Percentiles rank a stretch among this genome's conserved stretches.
Evolutionary conservation across 371 early-diverging fungal genomes (phyloP).

Genomic region (Thermomucor indicae-seudaticae): DNA sequence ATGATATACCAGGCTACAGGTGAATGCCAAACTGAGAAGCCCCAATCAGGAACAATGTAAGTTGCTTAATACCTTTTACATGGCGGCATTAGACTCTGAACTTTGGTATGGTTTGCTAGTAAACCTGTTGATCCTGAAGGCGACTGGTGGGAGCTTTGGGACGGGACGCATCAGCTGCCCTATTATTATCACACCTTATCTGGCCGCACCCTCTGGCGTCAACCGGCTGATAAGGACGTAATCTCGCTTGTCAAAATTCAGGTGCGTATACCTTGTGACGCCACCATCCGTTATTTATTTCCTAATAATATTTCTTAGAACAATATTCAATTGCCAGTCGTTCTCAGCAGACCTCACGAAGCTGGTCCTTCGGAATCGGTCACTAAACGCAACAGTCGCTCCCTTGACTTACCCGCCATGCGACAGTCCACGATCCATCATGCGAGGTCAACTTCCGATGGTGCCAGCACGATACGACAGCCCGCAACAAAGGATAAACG

Average conservation of each 20-base stretch:
- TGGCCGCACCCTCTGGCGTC: conserved; percentile 81
- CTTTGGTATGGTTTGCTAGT: conserved; percentile 2
- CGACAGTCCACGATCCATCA: conserved; percentile 14
- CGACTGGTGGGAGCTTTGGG: conserved; percentile 96
- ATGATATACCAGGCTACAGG: conserved; percentile 10
- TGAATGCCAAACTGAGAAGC: conserved; percentile 14
- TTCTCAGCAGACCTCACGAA: conserved; percentile 1
- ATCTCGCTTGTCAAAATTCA: conserved; percentile 75
- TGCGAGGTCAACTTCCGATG: conserved; percentile 24
- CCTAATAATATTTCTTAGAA: neutral
- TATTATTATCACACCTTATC: conserved; percentile 91
- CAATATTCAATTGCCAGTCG: conserved; percentile 1
- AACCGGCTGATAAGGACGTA: conserved; percentile 70
- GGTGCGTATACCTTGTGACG: neutral
- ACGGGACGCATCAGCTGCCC: conserved; percentile 73
- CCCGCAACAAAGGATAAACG: no score
- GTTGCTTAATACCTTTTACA: neutral
- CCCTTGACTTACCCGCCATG: conserved; percentile 17
- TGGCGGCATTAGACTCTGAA: neutral
- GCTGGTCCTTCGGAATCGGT: conserved; percentile 6
- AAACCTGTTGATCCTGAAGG: conserved; percentile 50
- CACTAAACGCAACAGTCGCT: conserved; percentile 18
- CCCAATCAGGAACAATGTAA: conserved; percentile 11
- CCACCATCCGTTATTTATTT: neutral
- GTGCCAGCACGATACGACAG: conserved; percentile 6